These are phyloP conservation scores for Yamadazyma dushanensis DNA, from an alignment of 1,139 yeast genomes.

Conservation along the genomic window DNA sequence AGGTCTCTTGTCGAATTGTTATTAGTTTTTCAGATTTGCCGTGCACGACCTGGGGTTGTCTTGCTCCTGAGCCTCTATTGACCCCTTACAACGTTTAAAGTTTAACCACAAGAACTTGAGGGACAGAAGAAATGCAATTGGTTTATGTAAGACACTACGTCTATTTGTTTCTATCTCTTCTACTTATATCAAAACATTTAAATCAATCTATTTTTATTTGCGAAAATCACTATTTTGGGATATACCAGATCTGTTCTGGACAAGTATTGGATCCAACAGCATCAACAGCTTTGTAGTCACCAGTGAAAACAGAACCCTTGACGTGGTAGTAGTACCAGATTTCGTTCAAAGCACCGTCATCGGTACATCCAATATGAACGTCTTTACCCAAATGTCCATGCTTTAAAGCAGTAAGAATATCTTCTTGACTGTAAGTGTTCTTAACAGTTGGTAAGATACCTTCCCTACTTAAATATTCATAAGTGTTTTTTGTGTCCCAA, in stretches of 20 bases:
- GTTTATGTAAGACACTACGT: too few species aligned
- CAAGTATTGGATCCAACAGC: conserved; percentile 25
- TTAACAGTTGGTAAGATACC: conserved; percentile 36
- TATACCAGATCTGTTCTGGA: conserved; percentile 32
- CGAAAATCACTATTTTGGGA: conserved; percentile 24
- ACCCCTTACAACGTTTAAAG: too few species aligned
- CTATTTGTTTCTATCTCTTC: too few species aligned
- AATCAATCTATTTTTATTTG: too few species aligned
- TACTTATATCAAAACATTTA: too few species aligned
- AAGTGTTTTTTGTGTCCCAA: conserved; percentile 37
- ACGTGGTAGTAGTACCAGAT: conserved; percentile 41
- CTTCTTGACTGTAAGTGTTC: conserved; percentile 29
- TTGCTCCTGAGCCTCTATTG: too few species aligned
- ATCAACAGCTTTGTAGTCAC: conserved; percentile 33
- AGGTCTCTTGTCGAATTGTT: too few species aligned
- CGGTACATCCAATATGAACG: conserved; percentile 37
- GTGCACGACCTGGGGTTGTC: too few species aligned
- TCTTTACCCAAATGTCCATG: conserved; percentile 27
- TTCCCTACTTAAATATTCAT: conserved; percentile 30
- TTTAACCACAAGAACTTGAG: too few species aligned
- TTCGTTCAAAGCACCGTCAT: conserved; percentile 33
- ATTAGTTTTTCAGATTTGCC: too few species aligned
- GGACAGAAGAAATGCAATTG: too few species aligned
- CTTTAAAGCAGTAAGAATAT: conserved; percentile 32
- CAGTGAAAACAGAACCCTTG: conserved; percentile 37